Base-by-base conservation (phyloP, 352 stramenopile species). In the Phytophthora constricta region DNA sequence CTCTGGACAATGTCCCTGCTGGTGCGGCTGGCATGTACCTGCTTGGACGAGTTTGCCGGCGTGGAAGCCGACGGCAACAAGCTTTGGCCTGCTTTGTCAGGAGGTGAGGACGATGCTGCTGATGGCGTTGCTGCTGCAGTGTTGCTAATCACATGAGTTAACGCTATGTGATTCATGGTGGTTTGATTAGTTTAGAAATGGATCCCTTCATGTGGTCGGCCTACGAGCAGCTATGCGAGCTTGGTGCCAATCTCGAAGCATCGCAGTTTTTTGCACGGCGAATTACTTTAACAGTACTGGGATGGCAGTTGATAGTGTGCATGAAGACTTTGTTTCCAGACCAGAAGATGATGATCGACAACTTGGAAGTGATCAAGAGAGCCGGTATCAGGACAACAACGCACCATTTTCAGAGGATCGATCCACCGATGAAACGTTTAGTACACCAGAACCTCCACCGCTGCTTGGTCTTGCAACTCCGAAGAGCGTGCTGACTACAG, bases 161-260 rank as follows among this genome's bases (percentile, higher is more conserved):
- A n/a, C n/a, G n/a, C n/a, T n/a, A n/a, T n/a, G n/a, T n/a, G n/a
- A n/a, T n/a, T 60, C 5, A 41, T 66, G 45, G 9, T 50, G 39
- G 17, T 43, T 62, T 42, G 39, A 50, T 79, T 61, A 97, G 90
- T 61, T 80, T 98, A 54, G 74, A 97, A 65, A 60, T 97, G 17
- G 96, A 99, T 70, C 77, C 91, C 20, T 91, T 94, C 17, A 72
- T 99, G 64, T 99, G 94, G 93, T 87, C 80, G 11, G 92, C 92
- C 41, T 98, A 97, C 68, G 90, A 98, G 58, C 85, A 95, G 33
- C 80, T 99, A 4, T 98, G 93, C 52, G 88, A 98, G 58, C 74
- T 99, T 13, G 96, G 96, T 31, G 87, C 79, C 5, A 82, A 92
- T 46, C 28, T 90, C 11, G 82, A 95, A 8, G 80, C 80, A 1